Base-by-base conservation (phyloP, 345 rosid species). In the Citrus unshiu region DNA sequence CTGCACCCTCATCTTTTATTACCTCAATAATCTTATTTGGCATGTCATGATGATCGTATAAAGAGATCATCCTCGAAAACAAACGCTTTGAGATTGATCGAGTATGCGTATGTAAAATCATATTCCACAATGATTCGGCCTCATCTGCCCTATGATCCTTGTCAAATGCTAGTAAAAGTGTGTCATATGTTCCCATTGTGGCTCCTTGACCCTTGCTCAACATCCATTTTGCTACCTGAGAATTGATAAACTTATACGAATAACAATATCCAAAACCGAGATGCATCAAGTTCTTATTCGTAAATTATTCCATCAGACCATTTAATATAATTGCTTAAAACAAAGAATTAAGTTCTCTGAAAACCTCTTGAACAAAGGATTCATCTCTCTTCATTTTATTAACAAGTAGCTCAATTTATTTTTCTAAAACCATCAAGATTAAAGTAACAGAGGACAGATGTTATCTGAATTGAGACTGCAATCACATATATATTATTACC, bases 141-240 rank as follows among this genome's bases (percentile, higher is more conserved):
- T 93, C 97, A 27, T 94, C 93, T 54, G 86, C 85, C 43, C 97
- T 86, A 81, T 81, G 54, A 29, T 93, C 95, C 90, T 90, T 91
- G 84, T 95, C 99, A 68, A 93, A 95, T 65, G 98, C 99, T 65
- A 91, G 81, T 9, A 95, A 80, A 70, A 93, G 92, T 21, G 90
- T 87, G 81, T 95, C 97, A 19, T 89, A 95, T 30, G 97, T 95
- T 78, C 85, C 91, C 98, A 95, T 88, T 32, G 96, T 93, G 67
- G 94, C 88, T 65, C 99, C 97, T 84, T 95, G 97, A 54, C 99
- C 97, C 89, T 92, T 93, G 82, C 97, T 86, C 87, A 95, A 75
- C 97, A 95, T 95, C 99, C 99, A 93, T 78, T 93, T 95, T 21
- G 98, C 92, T 72, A 95, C 90, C 98, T 95, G 72, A 37, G 46